Conservation (phyloP, 2,329 filamentous ascomycete genomes). For the Graphilbum ipis-grandicollis region DNA sequence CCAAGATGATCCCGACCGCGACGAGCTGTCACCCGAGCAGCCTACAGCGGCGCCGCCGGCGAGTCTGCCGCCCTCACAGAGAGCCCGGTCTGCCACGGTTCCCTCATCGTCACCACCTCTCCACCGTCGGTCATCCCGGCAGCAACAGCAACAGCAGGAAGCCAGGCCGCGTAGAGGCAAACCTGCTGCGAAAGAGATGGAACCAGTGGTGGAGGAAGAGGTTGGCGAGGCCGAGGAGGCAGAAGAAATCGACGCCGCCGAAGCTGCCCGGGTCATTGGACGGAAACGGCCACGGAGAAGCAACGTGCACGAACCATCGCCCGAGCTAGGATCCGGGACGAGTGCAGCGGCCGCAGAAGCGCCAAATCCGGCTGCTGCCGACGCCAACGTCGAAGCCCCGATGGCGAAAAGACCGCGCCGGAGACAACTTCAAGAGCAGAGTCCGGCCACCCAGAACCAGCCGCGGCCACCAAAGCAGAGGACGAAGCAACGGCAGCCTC, state of each 20-base stretch:
- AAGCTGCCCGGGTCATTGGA: constrained; percentile 24
- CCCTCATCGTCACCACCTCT: constrained; percentile 4
- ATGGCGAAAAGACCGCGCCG: constrained; percentile 15
- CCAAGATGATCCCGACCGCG: constrained; percentile 3
- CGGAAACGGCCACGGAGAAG: constrained; percentile 25
- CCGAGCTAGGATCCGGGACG: constrained; percentile 21
- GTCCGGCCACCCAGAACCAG: constrained; percentile 25
- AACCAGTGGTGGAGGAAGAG: constrained; percentile 3
- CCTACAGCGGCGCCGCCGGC: not conserved
- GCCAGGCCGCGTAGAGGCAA: not conserved
- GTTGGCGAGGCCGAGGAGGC: constrained; percentile 16
- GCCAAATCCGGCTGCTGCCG: constrained; percentile 4
- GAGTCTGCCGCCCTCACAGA: not conserved
- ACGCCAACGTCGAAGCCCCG: constrained; percentile 12
- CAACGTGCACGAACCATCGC: constrained; percentile 17
- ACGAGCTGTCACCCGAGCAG: constrained; percentile 9
- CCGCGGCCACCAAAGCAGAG: constrained; percentile 11
- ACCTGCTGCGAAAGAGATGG: not conserved
- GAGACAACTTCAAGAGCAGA: constrained; percentile 15
- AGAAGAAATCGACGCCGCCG: constrained; percentile 24
- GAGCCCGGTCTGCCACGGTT: not conserved
- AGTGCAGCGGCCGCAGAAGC: constrained; percentile 9
- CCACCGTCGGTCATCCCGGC: not conserved
- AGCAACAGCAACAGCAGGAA: not conserved
- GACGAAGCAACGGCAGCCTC: constrained; percentile 5